Base-by-base conservation (phyloP, 2,329 filamentous ascomycete genomes). In the Colletotrichum orchidophilum region DNA sequence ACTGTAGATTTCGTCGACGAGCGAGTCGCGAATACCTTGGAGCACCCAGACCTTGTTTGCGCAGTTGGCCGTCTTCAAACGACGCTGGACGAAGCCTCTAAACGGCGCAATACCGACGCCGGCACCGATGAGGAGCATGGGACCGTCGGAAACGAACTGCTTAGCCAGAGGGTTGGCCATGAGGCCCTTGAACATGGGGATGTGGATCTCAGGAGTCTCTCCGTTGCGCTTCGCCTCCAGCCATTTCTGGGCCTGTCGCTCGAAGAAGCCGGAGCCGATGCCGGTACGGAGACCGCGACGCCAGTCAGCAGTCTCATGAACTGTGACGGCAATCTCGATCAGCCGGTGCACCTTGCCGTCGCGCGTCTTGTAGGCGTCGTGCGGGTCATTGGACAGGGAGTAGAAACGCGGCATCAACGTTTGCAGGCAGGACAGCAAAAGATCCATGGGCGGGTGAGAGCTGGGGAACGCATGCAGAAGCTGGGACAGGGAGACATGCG, bases 1-100 rank as follows among this genome's bases (percentile, higher is more conserved):
- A 70, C 92, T 94, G 85, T 99, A 99, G 50, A 99, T 91, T 83
- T 99, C 96, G 78, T 99, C 96, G 26, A 98, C 90, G 52, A 97
- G 90, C 29, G 93, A 95, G 83, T 99, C 96, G n/a, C 95, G 93
- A 55, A 97, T 91, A 49, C 95, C 95, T 83, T 98, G 95, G 54
- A 98, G 89, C 55, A 98, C 94, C 95, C 95, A 98, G 77, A 98
- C 96, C 84, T 98, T 98, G 87, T 98, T 98, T 73, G 94, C 95
- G 79, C 95, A 97, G 83, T 97, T 98, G 78, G 95, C 95, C 73
- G 95, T 96, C 87, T 96, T 96, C 68, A 98, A 87, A 13, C 95
- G 90, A 71, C 97, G 94, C 83, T 98, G 94, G 54, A 99, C 97
- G 81, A 99, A 99, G 69, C 96, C 96, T 59, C 96, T 92, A 91